Base-by-base conservation (phyloP, 2,329 filamentous ascomycete species). In the Teratosphaeriaceae sp. region DNA sequence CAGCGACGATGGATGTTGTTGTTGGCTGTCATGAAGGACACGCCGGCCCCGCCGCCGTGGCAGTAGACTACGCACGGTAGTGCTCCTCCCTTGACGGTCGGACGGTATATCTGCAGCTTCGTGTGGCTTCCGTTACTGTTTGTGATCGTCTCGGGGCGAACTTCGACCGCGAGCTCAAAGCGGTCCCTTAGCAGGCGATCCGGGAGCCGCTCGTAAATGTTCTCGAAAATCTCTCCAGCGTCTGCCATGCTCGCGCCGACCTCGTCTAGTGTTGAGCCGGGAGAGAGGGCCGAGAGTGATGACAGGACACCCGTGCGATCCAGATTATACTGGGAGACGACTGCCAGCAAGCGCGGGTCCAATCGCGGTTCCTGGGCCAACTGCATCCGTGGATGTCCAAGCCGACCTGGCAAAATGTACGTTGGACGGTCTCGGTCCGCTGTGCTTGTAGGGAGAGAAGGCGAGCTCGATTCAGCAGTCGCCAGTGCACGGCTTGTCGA, bases 141-240 rank as follows among this genome's bases (percentile, higher is more conserved):
- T 8, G 29, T 26, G 24, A 49, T 46, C 3, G 34, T 49, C 21
- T 42, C 38, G 5, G 11, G 12, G n/a, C 29, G 30, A 15, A 9
- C 19, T 26, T 44, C 42, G 21, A 41, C 38, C 5, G 35, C 19
- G n/a, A 37, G 43, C 26, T 44, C 42, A 15, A 24, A 12, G 29
- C 27, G n/a, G 22, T 44, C 42, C 8, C 11, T 19, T 12, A 36
- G 42, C 9, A 44, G 42, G 16, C 16, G 18, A 24, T 89, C 92
- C 69, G 87, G 92, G 54, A 84, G 79, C 53, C 71, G 67, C 58
- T 94, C 84, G 88, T 88, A 95, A 59, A 92, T 85, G 61, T 76
- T 73, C 76, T 48, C 55, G 40, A 47, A 49, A 11, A 12, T 13
- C n/a, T 26, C 9, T 4, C 24, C 40, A 3, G 29, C 16, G 2